Percentiles rank a stretch among this genome's conserved stretches.
Evolutionary conservation across 2,329 filamentous ascomycete genomes (phyloP).

Genomic region (Ambrosiella xylebori): DNA sequence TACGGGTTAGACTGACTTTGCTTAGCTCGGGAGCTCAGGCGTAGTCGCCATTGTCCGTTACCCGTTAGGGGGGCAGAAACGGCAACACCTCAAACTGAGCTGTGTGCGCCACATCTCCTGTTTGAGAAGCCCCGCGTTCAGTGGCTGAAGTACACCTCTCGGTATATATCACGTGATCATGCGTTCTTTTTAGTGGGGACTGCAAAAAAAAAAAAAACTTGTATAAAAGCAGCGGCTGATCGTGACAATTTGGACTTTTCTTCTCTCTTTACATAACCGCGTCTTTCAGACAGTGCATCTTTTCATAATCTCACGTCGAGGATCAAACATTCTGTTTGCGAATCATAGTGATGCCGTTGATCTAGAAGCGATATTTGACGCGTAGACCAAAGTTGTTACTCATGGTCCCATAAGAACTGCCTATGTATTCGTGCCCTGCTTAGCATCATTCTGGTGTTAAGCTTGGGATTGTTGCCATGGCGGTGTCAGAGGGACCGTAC

Average conservation of each 20-base stretch:
- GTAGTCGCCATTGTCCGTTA: background rate
- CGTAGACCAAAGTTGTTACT: slow-evolving; percentile 14
- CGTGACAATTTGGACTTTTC: slow-evolving; percentile 12
- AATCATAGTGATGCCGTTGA: slow-evolving; percentile 41
- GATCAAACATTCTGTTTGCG: slow-evolving; percentile 52
- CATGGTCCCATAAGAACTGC: slow-evolving; percentile 40
- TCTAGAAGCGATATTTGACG: slow-evolving; percentile 38
- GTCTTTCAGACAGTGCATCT: slow-evolving; percentile 75
- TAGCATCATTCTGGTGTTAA: slow-evolving; percentile 18
- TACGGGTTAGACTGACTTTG: background rate
- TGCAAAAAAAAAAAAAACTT: background rate
- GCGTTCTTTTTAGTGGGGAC: slow-evolving; percentile 4
- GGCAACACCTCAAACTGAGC: background rate
- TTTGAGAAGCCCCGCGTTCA: background rate
- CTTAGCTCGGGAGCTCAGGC: background rate
- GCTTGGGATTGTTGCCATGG: slow-evolving; percentile 15
- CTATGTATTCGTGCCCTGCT: slow-evolving; percentile 26
- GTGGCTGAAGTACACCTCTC: background rate
- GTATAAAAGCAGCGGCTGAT: slow-evolving; percentile 12
- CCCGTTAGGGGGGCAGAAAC: background rate
- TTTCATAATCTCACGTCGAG: slow-evolving; percentile 41
- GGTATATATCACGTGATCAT: slow-evolving; percentile 5
- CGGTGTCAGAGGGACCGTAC: slow-evolving; percentile 28
- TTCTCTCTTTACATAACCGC: slow-evolving; percentile 41
- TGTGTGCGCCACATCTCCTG: background rate